Conservation (phyloP, 2,329 filamentous ascomycete species). For the Fusarium xyrophilum region DNA sequence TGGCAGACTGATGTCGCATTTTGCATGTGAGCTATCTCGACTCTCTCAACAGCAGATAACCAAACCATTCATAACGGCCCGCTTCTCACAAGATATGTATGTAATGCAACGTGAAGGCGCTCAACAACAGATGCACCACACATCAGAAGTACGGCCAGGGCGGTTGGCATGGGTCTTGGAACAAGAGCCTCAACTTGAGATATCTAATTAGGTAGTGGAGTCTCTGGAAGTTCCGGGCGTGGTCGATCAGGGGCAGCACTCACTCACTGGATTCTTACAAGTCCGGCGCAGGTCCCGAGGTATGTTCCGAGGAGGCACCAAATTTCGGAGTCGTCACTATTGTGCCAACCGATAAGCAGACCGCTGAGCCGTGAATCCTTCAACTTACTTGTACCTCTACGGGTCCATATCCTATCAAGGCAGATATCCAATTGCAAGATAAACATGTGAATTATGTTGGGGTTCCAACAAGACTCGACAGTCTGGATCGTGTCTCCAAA, state of each 20-base stretch:
- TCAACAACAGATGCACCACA: conserved; percentile 1
- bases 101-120: conserved; percentile 1
- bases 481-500: not conserved
- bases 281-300: conserved; percentile 26
- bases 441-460: conserved; percentile 33
- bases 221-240: not conserved
- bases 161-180: conserved; percentile 2
- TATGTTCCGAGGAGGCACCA: conserved; percentile 25
- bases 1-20: not conserved
- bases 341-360: conserved; percentile 14
- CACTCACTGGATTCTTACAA: not conserved
- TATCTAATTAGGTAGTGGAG: conserved; percentile 3
- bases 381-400: not conserved
- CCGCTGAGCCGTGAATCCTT: not conserved
- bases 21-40: conserved; percentile 25
- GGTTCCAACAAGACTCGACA: conserved; percentile 29
- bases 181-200: conserved; percentile 25
- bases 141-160: not conserved
- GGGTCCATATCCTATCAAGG: not conserved
- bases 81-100: not conserved
- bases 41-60: conserved; percentile 22
- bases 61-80: not conserved
- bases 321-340: conserved; percentile 12
- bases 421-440: not conserved
- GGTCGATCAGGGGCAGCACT: not conserved